These are phyloP conservation scores for Colletotrichum noveboracense DNA, from an alignment of 2,329 filamentous ascomycete species.

Conservation along the genomic window DNA sequence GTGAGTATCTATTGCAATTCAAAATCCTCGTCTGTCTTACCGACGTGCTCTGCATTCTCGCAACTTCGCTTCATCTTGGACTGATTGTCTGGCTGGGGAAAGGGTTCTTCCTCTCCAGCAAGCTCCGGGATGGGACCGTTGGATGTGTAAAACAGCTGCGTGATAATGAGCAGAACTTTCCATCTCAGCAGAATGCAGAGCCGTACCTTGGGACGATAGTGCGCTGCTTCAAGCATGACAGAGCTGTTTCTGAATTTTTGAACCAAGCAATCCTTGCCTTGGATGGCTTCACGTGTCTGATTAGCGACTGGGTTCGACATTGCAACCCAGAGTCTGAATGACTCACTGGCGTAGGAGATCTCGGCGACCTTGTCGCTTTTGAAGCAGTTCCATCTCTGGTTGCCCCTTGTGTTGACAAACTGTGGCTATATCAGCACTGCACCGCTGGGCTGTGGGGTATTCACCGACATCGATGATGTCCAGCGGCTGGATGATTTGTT, in stretches of 20 bases:
- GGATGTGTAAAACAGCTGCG: constrained; percentile 57
- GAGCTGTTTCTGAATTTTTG: constrained; percentile 97
- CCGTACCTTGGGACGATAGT: constrained; percentile 82
- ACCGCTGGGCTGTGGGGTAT: background rate
- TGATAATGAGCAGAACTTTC: background rate
- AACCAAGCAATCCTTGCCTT: constrained; percentile 88
- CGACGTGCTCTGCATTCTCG: constrained; percentile 85
- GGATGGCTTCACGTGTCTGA: constrained; percentile 68
- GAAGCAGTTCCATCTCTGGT: constrained; percentile 80
- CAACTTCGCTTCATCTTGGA: constrained; percentile 88
- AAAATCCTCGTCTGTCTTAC: constrained; percentile 49
- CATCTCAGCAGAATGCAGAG: background rate
- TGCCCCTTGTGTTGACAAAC: constrained; percentile 75
- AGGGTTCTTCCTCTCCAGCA: constrained; percentile 74
- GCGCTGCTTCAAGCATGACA: constrained; percentile 85
- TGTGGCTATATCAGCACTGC: constrained; percentile 40
- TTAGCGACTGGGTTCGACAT: background rate
- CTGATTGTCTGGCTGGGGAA: constrained; percentile 81
- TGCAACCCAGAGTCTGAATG: background rate
- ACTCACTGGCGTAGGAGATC: constrained; percentile 92
- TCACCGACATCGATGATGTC: constrained; percentile 72
- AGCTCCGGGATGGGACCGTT: constrained; percentile 54
- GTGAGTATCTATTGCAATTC: background rate
- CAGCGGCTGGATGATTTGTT: constrained; percentile 59
- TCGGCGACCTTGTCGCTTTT: constrained; percentile 86